Evolutionary conservation across 1,284 basidiomycete species (phyloP).

Genomic region (Neolentinus lepideus): DNA sequence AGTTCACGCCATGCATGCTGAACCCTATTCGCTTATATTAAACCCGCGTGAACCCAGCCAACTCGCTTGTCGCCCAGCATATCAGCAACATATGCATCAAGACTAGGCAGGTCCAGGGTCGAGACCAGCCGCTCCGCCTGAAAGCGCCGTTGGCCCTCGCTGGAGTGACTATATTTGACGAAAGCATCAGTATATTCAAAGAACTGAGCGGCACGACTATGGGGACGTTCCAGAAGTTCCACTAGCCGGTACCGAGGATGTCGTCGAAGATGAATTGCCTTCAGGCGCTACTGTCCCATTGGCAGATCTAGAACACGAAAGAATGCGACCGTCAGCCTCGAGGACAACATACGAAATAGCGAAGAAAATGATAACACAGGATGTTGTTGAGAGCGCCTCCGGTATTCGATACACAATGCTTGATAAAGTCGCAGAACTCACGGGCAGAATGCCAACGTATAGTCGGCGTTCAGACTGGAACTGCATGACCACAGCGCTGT

Average conservation of each 20-base stretch:
- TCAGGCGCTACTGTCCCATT: neutral
- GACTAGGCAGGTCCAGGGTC: neutral
- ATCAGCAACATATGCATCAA: neutral
- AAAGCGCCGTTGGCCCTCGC: neutral
- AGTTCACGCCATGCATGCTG: neutral
- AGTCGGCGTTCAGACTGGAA: slow-evolving; percentile 5
- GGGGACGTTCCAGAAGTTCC: neutral
- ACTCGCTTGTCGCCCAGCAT: neutral
- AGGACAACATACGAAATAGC: neutral
- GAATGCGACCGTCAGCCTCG: neutral
- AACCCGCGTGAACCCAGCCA: too few relatives aligned
- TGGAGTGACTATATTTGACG: neutral
- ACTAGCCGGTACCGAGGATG: neutral
- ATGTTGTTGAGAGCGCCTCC: neutral
- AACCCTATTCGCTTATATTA: too few relatives aligned
- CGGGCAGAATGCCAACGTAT: slow-evolving; percentile 12
- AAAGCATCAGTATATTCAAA: too few relatives aligned
- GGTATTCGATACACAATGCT: too few relatives aligned
- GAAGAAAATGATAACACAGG: too few relatives aligned
- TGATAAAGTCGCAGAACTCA: slow-evolving; percentile 9
- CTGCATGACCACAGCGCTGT: slow-evolving; percentile 47
- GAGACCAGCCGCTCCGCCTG: neutral
- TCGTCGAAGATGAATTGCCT: neutral
- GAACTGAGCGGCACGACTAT: neutral
- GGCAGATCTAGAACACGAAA: neutral